phyloP scores from a whole-genome alignment of 1,139 yeast species.

The Arxiozyma slooffiae region DNA sequence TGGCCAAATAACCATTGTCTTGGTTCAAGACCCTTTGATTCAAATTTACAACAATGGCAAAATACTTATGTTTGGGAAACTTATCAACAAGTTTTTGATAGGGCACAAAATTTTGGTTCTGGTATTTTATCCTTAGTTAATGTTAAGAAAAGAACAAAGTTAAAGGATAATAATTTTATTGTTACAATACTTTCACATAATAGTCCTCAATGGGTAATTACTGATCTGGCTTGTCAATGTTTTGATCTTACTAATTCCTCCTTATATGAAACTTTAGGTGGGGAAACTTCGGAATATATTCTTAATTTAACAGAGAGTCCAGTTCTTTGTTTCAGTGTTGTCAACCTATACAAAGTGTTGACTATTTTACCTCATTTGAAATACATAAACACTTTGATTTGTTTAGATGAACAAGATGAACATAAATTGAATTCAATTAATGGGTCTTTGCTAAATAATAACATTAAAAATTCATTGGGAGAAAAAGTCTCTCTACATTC shows the following conservation, averaged over 20 bases:
- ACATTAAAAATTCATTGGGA: conserved; percentile 12
- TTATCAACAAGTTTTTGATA: conserved; percentile 35
- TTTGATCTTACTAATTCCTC: conserved; percentile 49
- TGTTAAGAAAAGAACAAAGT: conserved; percentile 31
- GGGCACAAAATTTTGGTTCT: conserved; percentile 48
- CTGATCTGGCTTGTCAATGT: conserved; percentile 50
- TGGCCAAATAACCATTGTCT: conserved; percentile 38
- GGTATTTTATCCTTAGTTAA: conserved; percentile 51
- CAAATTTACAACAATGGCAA: conserved; percentile 38
- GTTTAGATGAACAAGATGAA: conserved; percentile 43
- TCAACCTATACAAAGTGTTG: conserved; percentile 38
- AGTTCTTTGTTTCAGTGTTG: conserved; percentile 42
- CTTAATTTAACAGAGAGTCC: conserved; percentile 49
- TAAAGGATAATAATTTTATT: conserved; percentile 34
- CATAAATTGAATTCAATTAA: conserved; percentile 28
- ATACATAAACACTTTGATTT: conserved; percentile 38
- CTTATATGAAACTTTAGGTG: conserved; percentile 56
- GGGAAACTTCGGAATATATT: conserved; percentile 49
- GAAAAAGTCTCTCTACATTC: conserved; percentile 34
- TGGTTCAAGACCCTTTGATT: conserved; percentile 41
- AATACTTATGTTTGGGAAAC: conserved; percentile 41
- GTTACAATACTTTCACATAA: conserved; percentile 51
- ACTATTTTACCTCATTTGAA: conserved; percentile 33
- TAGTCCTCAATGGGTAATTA: conserved; percentile 48
- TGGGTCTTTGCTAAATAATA: conserved; percentile 14